phyloP scores from a whole-genome alignment of 2,329 filamentous ascomycete genomes.

The Clonostachys solani region DNA sequence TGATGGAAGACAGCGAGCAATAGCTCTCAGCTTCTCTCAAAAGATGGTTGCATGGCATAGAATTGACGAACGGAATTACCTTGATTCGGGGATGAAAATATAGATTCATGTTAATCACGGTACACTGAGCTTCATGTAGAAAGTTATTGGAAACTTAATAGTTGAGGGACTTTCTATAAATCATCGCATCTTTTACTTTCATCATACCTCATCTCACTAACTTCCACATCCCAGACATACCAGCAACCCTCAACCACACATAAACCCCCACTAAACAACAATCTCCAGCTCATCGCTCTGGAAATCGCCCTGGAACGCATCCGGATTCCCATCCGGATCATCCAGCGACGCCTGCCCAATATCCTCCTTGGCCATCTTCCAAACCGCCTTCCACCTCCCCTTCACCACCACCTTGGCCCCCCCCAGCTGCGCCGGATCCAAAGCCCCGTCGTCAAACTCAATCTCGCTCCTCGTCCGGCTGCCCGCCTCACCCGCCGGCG shows the following conservation, averaged over 20 bases:
- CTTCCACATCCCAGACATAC: background rate
- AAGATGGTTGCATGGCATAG: no score
- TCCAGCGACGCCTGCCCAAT: slow-evolving; percentile 11
- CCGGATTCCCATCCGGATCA: slow-evolving; percentile 4
- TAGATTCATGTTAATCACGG: background rate
- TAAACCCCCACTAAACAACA: background rate
- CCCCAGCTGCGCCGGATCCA: slow-evolving; percentile 21
- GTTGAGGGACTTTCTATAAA: background rate
- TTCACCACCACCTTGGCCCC: slow-evolving; percentile 24
- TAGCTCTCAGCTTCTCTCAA: no score
- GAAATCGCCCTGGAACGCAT: background rate
- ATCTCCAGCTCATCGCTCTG: background rate
- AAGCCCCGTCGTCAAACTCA: slow-evolving; percentile 27
- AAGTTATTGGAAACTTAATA: background rate
- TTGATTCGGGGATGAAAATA: no score
- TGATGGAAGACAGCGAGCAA: background rate
- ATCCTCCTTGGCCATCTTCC: slow-evolving; percentile 14
- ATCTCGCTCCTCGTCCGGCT: slow-evolving; percentile 18
- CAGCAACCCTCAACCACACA: background rate
- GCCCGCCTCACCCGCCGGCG: slow-evolving; percentile 22
- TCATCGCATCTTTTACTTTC: background rate
- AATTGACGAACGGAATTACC: no score
- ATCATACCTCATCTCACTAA: background rate
- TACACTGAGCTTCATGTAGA: background rate
- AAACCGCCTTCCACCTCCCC: slow-evolving; percentile 29